phyloP scores from a whole-genome alignment of 2,329 filamentous ascomycete genomes.

The Verticillium tricorpus region DNA sequence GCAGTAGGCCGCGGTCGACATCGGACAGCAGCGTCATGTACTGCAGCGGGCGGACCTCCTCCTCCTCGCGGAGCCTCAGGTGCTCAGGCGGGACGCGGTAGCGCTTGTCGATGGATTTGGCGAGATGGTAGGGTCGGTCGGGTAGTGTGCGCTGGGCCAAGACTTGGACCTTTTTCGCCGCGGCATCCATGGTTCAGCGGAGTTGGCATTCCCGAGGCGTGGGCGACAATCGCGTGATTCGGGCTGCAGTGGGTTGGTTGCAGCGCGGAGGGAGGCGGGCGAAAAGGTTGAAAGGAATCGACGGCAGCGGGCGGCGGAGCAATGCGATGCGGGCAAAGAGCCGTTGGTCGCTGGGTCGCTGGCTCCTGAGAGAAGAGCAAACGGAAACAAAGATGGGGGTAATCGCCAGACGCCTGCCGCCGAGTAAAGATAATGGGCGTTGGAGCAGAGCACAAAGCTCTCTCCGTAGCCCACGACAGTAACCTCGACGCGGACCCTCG shows the following conservation, averaged over 20 bases:
- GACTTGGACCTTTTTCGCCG: slow-evolving; percentile 51
- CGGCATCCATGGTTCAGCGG: slow-evolving; percentile 52
- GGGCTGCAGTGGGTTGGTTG: background rate
- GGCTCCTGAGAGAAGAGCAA: background rate
- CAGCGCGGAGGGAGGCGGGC: background rate
- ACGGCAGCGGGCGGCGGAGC: background rate
- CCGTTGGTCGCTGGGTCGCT: background rate
- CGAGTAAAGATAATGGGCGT: slow-evolving; percentile 10
- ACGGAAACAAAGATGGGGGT: background rate
- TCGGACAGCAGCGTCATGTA: slow-evolving; percentile 53
- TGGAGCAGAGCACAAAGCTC: slow-evolving; percentile 20
- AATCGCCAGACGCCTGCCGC: background rate
- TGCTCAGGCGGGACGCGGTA: slow-evolving; percentile 39
- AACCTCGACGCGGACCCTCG: background rate
- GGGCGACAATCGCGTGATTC: background rate
- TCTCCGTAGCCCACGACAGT: slow-evolving; percentile 16
- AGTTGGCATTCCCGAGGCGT: slow-evolving; percentile 13
- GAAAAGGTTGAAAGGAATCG: background rate
- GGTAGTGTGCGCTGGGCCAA: slow-evolving; percentile 49
- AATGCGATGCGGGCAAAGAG: slow-evolving; percentile 4
- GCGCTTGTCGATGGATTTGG: slow-evolving; percentile 41
- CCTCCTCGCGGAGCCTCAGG: slow-evolving; percentile 40
- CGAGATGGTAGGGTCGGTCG: slow-evolving; percentile 48
- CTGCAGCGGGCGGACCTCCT: slow-evolving; percentile 45
- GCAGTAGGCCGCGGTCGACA: slow-evolving; percentile 52